Evolutionary conservation across 208 protist genomes (phyloP).

Genomic region (Crithidia sp.): DNA sequence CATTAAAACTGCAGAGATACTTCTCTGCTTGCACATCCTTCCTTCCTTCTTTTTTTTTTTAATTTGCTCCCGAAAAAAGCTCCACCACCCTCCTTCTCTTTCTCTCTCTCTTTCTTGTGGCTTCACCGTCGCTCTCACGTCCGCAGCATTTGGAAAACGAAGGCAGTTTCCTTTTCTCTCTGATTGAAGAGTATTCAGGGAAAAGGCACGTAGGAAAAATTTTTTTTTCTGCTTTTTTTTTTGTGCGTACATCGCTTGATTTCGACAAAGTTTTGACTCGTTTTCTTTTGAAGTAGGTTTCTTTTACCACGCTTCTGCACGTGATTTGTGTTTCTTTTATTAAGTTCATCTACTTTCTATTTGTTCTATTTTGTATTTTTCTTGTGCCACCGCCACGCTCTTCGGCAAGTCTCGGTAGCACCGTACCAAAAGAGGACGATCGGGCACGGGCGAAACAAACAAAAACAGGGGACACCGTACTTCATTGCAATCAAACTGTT

Average conservation of each 20-base stretch:
- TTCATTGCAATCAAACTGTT: too few relatives aligned
- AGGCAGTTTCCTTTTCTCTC: too few relatives aligned
- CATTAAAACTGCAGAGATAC: too few relatives aligned
- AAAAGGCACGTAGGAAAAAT: too few relatives aligned
- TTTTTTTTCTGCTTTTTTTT: too few relatives aligned
- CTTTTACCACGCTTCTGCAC: neutral
- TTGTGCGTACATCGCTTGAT: too few relatives aligned
- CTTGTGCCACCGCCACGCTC: neutral
- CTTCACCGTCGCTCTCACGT: neutral
- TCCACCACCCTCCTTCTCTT: neutral
- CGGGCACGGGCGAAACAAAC: too few relatives aligned
- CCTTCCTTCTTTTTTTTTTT: neutral
- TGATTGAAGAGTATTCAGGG: too few relatives aligned
- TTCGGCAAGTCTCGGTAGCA: neutral
- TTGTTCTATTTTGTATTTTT: neutral
- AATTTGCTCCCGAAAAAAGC: neutral
- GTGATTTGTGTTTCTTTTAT: neutral
- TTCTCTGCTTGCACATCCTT: neutral
- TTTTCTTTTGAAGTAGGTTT: neutral
- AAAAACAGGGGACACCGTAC: too few relatives aligned
- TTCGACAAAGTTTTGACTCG: neutral
- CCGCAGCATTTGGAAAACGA: neutral
- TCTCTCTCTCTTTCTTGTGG: too few relatives aligned
- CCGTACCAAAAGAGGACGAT: too few relatives aligned
- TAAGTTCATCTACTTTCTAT: constrained; percentile 9